A percentile compares a stretch with the other conserved stretches of the same genome.
phyloP scores from a whole-genome alignment of 2,329 filamentous ascomycete species.

The Hypoxylon sp. region DNA sequence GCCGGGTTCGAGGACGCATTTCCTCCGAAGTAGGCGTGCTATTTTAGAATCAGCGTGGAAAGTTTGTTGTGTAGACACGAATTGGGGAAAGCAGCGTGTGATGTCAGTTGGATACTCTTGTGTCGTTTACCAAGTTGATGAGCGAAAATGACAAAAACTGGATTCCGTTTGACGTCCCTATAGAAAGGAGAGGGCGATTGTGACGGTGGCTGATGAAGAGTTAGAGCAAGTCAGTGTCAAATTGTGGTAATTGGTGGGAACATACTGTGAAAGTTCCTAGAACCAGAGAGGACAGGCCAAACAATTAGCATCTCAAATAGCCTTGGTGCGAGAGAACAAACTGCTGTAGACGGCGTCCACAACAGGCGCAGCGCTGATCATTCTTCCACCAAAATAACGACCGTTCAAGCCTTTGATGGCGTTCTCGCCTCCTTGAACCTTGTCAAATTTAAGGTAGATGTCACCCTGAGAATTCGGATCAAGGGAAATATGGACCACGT shows the following conservation, averaged over 20 bases:
- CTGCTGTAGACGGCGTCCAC: conserved; percentile 99
- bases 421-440: conserved; percentile 94
- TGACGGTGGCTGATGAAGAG: conserved; percentile 29
- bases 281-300: conserved; percentile 61
- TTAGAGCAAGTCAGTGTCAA: conserved; percentile 15
- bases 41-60: conserved; percentile 53
- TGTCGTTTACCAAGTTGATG: conserved; percentile 47
- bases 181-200: conserved; percentile 19
- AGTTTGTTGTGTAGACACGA: conserved; percentile 45
- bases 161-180: conserved; percentile 19
- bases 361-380: conserved; percentile 94
- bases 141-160: conserved; percentile 10
- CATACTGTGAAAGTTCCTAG: conserved; percentile 62
- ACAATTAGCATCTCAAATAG: conserved; percentile 78
- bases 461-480: conserved; percentile 95
- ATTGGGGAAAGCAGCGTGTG: conserved; percentile 43
- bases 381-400: conserved; percentile 92
- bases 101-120: conserved; percentile 42
- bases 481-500: conserved; percentile 96
- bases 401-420: conserved; percentile 98
- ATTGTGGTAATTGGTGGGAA: not conserved
- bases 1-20: conserved; percentile 34
- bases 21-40: conserved; percentile 44
- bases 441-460: conserved; percentile 98
- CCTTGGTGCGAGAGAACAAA: conserved; percentile 89